Evolutionary conservation across 2,329 filamentous ascomycete species (phyloP).

Genomic region (Plenodomus tracheiphilus): DNA sequence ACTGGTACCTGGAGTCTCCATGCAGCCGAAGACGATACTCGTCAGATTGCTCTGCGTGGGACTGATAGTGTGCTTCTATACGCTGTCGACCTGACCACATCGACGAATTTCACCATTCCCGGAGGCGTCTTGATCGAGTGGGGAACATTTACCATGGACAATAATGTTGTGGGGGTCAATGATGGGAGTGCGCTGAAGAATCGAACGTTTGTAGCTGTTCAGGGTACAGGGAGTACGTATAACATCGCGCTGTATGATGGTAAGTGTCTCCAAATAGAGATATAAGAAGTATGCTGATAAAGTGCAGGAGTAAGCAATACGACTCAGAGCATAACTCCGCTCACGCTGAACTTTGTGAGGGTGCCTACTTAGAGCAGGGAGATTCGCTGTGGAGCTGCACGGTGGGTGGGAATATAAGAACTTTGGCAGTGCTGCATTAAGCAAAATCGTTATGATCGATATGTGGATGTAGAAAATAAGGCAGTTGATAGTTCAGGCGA

Average conservation of each 20-base stretch:
- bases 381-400: background rate
- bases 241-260: constrained; percentile 32
- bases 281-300: background rate
- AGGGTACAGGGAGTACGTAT: constrained; percentile 15
- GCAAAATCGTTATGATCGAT: too few relatives aligned
- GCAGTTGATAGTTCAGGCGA: too few relatives aligned
- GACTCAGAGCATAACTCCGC: background rate
- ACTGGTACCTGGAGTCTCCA: constrained; percentile 29
- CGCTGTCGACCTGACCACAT: constrained; percentile 28
- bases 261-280: constrained; percentile 10
- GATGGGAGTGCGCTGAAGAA: constrained; percentile 30
- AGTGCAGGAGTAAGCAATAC: background rate
- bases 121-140: constrained; percentile 33
- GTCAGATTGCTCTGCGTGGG: constrained; percentile 32
- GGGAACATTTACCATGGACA: constrained; percentile 34
- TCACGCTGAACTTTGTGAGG: background rate
- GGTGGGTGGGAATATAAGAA: too few relatives aligned
- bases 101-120: constrained; percentile 22
- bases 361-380: background rate
- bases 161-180: constrained; percentile 28
- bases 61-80: constrained; percentile 26
- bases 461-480: too few relatives aligned
- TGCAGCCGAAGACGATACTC: constrained; percentile 33
- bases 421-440: too few relatives aligned
- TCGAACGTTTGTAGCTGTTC: constrained; percentile 30